Evolutionary conservation across 345 rosid genomes (phyloP).

Genomic region (Raphanus sativus): DNA sequence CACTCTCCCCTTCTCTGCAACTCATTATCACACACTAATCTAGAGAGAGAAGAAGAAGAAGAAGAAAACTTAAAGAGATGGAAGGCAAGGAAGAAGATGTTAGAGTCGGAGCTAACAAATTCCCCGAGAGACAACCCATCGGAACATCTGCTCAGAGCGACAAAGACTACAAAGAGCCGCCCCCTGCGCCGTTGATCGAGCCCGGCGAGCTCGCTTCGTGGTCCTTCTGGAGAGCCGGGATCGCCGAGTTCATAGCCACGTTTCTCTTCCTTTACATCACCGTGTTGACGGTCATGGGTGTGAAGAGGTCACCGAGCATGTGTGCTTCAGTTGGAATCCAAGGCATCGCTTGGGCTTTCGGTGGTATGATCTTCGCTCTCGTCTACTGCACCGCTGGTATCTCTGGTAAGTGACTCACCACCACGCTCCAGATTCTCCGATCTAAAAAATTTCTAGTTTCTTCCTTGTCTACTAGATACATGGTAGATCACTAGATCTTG

Average conservation of each 20-base stretch:
- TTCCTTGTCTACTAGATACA: not conserved
- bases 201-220: slow-evolving; percentile 44
- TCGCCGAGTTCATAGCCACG: slow-evolving; percentile 52
- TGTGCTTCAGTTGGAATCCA: slow-evolving; percentile 53
- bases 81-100: slow-evolving; percentile 57
- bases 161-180: slow-evolving; percentile 55
- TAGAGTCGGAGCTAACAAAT: slow-evolving; percentile 51
- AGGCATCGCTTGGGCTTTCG: slow-evolving; percentile 54
- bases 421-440: not conserved
- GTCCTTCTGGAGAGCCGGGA: slow-evolving; percentile 52
- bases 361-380: slow-evolving; percentile 56
- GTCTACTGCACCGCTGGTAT: slow-evolving; percentile 53
- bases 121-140: slow-evolving; percentile 51
- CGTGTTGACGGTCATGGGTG: slow-evolving; percentile 49
- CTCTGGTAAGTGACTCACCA: slow-evolving; percentile 36
- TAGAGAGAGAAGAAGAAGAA: not conserved
- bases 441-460: not conserved
- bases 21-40: slow-evolving; percentile 15
- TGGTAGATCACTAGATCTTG: slow-evolving; percentile 12
- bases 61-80: slow-evolving; percentile 26
- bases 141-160: slow-evolving; percentile 50
- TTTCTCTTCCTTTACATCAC: slow-evolving; percentile 49
- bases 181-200: slow-evolving; percentile 48
- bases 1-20: slow-evolving; percentile 22
- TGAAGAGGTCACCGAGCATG: slow-evolving; percentile 38